Base-by-base conservation (phyloP, 768 basidiomycete genomes). In the Daedaleopsis nitida region DNA sequence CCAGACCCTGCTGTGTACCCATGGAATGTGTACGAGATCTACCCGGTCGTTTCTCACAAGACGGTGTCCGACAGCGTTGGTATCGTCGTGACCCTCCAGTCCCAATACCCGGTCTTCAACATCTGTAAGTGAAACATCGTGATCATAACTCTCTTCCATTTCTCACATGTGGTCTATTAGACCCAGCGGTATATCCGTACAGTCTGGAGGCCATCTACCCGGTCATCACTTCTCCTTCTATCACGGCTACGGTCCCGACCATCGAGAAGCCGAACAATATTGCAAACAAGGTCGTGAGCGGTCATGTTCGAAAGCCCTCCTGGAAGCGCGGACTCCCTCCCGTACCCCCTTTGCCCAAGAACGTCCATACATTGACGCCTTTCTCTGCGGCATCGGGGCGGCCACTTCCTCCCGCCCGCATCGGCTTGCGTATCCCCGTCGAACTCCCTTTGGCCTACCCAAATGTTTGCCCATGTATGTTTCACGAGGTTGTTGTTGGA, bases 161-260 rank as follows among this genome's bases (percentile, higher is more conserved):
- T 45, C 17, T 45, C 9, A 21, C 17, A 9, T 9, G 16, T 10
- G 21, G 21, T 49, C 47, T 24, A 49, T 49, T 5, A 70, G 67
- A 70, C 50, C 57, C 66, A 5, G 66, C 69, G 11, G 68, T 68
- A 8, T 70, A 70, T 51, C 68, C 69, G 3, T 42, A 65, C 53
- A 68, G 53, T 52, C 32, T 69, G 58, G 32, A 57, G 7, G 24
- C 47, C 6, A 63, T 68, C 17, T 70, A 70, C 43, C 66, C 69
- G 3, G 32, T 52, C 14, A 48, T 55, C 8, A 37, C 32, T 14
- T 34, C 47, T 12, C 10, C 12, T 3, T 42, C 17, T 6, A 9
- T 48, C 11, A 39, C 50, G 10, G 21, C 44, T 12, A 23, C 27
- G 1, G 12, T 21, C 23, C 2, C 42, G 0, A 43, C 11, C 9